Evolutionary conservation across 805 yeast species (phyloP).

Genomic region (Yamadazyma insecticola): DNA sequence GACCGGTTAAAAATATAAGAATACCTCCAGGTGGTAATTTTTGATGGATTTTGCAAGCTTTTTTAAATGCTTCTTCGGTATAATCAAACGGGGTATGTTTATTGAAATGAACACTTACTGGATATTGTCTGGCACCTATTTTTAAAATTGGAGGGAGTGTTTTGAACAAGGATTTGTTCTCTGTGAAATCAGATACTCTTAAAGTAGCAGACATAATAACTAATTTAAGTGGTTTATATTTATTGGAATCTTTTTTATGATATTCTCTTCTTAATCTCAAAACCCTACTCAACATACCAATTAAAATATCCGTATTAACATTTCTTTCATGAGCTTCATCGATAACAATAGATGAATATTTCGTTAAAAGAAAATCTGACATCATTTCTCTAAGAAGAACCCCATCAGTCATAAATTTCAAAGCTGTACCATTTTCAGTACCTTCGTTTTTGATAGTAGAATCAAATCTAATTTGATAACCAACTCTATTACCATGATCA

Average conservation of each 20-base stretch:
- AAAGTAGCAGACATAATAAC: constrained; percentile 97
- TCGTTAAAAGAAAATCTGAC: constrained; percentile 73
- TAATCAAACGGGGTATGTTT: constrained; percentile 74
- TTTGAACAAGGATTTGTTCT: constrained; percentile 64
- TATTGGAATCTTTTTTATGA: constrained; percentile 41
- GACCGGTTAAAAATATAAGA: constrained; percentile 88
- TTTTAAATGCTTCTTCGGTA: constrained; percentile 79
- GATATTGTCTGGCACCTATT: constrained; percentile 90
- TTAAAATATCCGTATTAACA: constrained; percentile 90
- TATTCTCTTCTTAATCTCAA: constrained; percentile 62
- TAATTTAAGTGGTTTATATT: constrained; percentile 64
- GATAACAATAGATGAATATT: constrained; percentile 81
- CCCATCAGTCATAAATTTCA: constrained; percentile 94
- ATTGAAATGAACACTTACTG: constrained; percentile 89
- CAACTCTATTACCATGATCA: constrained; percentile 63
- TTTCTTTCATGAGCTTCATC: constrained; percentile 99
- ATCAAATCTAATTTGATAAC: constrained; percentile 81
- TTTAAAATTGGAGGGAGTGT: constrained; percentile 81
- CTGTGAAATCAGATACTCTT: constrained; percentile 89
- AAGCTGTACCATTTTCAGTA: constrained; percentile 47
- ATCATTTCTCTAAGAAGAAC: constrained; percentile 90
- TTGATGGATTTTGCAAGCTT: constrained; percentile 82
- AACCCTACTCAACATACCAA: constrained; percentile 91
- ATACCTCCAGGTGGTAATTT: constrained; percentile 92
- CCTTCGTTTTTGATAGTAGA: constrained; percentile 53